A percentile compares a stretch with the other conserved stretches of the same genome.
phyloP scores from a whole-genome alignment of 1,284 basidiomycete genomes.

The Rhodotorula glutinis region DNA sequence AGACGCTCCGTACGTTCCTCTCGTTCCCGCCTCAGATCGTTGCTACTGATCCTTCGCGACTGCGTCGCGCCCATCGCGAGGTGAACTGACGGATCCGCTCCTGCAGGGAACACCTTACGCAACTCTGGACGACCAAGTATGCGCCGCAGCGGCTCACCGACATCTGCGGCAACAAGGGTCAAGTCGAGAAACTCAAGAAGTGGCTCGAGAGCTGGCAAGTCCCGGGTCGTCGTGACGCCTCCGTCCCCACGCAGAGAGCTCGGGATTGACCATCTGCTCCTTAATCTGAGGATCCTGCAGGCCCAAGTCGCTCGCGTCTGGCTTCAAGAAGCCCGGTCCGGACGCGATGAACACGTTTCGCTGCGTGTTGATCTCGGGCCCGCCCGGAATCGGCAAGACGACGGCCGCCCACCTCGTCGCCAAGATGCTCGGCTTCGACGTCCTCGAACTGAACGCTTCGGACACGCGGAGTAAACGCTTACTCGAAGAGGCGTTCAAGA shows the following conservation, averaged over 20 bases:
- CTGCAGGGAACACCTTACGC: constrained; percentile 47
- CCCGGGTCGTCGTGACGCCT: not conserved
- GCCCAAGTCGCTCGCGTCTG: constrained; percentile 65
- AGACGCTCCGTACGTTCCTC: constrained; percentile 24
- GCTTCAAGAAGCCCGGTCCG: constrained; percentile 93
- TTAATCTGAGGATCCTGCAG: constrained; percentile 50
- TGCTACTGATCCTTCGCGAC: not conserved
- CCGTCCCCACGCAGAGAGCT: not conserved
- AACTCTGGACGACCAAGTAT: constrained; percentile 95
- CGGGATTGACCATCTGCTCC: too few relatives aligned
- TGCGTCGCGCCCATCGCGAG: too few relatives aligned
- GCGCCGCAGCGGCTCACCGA: constrained; percentile 84
- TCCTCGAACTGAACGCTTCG: constrained; percentile 94
- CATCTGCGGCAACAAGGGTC: constrained; percentile 89
- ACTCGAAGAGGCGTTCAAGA: constrained; percentile 65
- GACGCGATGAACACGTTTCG: constrained; percentile 80
- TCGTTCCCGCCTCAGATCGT: not conserved
- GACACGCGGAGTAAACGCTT: constrained; percentile 95
- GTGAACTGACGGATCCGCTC: not conserved
- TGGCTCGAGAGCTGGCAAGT: constrained; percentile 86
- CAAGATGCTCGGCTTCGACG: constrained; percentile 79
- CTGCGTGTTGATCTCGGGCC: constrained; percentile 84
- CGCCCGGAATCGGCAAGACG: constrained; percentile 97
- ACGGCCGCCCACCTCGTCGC: constrained; percentile 92
- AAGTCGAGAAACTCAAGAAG: constrained; percentile 77